phyloP scores from a whole-genome alignment of 2,329 filamentous ascomycete species.

The Basipetospora chlamydospora region DNA sequence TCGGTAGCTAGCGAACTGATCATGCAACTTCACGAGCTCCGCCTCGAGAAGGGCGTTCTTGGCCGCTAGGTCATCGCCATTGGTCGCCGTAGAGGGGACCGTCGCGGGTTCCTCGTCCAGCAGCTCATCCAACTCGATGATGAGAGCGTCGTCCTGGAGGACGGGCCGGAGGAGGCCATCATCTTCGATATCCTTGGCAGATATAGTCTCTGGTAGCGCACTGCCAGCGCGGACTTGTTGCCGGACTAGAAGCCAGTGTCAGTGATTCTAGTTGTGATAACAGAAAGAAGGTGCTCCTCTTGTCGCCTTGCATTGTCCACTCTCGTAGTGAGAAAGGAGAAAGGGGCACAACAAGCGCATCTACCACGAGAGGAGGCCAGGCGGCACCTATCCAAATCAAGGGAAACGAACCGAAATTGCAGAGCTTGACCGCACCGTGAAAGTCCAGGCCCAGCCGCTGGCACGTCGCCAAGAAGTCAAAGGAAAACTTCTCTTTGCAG shows the following conservation, averaged over 20 bases:
- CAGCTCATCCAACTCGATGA: conserved; percentile 71
- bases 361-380: too few relatives aligned
- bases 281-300: too few relatives aligned
- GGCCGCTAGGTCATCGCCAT: conserved; percentile 24
- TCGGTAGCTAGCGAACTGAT: conserved; percentile 52
- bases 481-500: conserved; percentile 49
- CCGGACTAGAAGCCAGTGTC: conserved; percentile 24
- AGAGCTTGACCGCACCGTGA: conserved; percentile 56
- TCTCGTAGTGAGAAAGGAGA: too few relatives aligned
- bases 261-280: too few relatives aligned
- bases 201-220: conserved; percentile 41
- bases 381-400: too few relatives aligned
- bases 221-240: conserved; percentile 27
- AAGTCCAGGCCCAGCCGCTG: conserved; percentile 52
- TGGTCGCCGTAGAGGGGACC: conserved; percentile 6
- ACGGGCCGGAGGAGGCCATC: conserved; percentile 74
- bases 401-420: conserved; percentile 46
- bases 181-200: conserved; percentile 49
- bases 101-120: conserved; percentile 34
- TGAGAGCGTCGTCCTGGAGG: conserved; percentile 74
- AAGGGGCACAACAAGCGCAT: too few relatives aligned
- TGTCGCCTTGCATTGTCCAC: too few relatives aligned
- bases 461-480: conserved; percentile 50
- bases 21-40: conserved; percentile 42
- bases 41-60: conserved; percentile 44